phyloP scores from a whole-genome alignment of 2,329 filamentous ascomycete genomes.

The Rutstroemia sp. region DNA sequence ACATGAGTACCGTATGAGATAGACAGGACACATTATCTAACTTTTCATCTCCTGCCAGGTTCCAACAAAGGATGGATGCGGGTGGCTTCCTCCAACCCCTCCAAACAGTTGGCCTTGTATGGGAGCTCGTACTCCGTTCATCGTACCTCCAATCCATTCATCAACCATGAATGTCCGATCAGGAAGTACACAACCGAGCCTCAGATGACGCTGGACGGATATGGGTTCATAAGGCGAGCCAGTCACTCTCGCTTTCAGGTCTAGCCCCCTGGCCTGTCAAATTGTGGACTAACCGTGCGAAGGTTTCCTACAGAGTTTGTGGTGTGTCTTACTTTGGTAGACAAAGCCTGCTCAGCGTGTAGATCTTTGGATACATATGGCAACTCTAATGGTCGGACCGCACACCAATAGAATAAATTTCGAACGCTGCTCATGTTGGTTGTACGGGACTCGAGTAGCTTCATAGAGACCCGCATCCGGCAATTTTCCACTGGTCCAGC shows the following conservation, averaged over 20 bases:
- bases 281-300: slow-evolving; percentile 2
- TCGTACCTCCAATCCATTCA: slow-evolving; percentile 1
- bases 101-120: no score
- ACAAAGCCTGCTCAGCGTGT: background rate
- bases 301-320: background rate
- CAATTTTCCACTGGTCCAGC: background rate
- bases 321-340: background rate
- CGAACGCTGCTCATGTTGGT: background rate
- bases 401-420: background rate
- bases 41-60: no score
- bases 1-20: no score
- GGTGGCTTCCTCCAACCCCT: no score
- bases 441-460: no score
- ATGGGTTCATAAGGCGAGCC: slow-evolving; percentile 4
- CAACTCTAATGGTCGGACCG: background rate
- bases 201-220: no score
- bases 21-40: no score
- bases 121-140: background rate
- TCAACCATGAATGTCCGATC: background rate
- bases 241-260: background rate
- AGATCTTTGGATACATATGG: background rate
- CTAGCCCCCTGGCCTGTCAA: background rate
- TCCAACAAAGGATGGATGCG: no score
- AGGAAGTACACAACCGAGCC: slow-evolving; percentile 1
- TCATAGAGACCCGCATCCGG: background rate